Evolutionary conservation across 176 grass and related monocot genomes (phyloP), one percentile per base, ranked within the genome.

Genomic region (Hordeum marinum): DNA sequence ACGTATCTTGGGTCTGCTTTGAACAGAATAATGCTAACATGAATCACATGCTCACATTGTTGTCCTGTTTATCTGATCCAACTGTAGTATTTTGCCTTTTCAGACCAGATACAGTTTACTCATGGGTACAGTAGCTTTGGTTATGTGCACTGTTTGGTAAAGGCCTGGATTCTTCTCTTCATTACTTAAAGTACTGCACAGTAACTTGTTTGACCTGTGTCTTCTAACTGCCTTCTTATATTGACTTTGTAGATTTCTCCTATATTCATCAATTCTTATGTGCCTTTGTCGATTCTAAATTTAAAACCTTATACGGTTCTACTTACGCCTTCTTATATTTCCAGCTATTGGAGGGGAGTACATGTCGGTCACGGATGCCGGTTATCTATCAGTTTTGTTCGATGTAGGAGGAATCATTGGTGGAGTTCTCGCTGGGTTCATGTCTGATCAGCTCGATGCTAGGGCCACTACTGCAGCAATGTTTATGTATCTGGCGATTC

Each of bases 391-490:
- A 36, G 86, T 55, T 80, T 68, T 94, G 57, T 94, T 94, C 60
- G 92, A 94, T 50, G 85, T 92, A 5, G 90, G 92, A 37, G 92
- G 92, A 63, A 94, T 94, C 46, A 26, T 88, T 23, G 92, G 92
- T 75, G 92, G 92, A 72, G 83, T 94, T 87, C 90, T 94, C 0
- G 90, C 92, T 17, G 87, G 90, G 1, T 90, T 83, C 79, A 88
- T 94, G 54, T 90, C 92, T 50, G 92, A 94, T 25, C 87, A 94
- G 67, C 85, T 94, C 57, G 79, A 92, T 85, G 89, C 92, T 39
- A 90, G 85, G 58, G 92, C 90, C 39, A 92, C 85, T 61, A 92
- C 92, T 52, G 92, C 90, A 21, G 85, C 92, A 29, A 9, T 78
- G 54, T 94, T 94, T 85, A 86, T 88, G 87, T 90, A 83, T 42